Base-by-base conservation (phyloP, 352 stramenopile genomes). In the Phytopythium cucurbitacearum region DNA sequence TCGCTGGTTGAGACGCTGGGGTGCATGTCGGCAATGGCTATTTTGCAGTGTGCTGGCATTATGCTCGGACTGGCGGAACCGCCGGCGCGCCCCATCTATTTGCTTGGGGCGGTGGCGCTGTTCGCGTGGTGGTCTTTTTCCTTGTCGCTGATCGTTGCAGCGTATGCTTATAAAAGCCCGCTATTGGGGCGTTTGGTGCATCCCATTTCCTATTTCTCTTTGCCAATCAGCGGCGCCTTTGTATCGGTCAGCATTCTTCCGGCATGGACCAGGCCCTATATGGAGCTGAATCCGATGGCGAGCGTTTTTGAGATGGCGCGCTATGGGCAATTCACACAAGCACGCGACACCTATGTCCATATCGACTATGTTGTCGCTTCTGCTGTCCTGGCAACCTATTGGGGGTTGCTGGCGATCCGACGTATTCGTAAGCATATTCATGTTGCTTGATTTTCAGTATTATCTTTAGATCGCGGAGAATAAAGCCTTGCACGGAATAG, bases 371-470 rank as follows among this genome's bases (percentile, higher is more conserved):
- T 47, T 47, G 41, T 47, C 41, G 41, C 41, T 47, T 47, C 41
- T 47, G 41, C 41, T 47, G 41, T 47, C 41, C 41, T 47, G 41
- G 41, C 41, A 47, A 47, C 41, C 41, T 47, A 47, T 47, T 47
- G 41, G 41, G 41, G 41, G 41, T 47, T 47, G 41, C 41, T 47
- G 41, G 41, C 41, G 41, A 47, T 47, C 41, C 41, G 41, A 47
- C 41, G 41, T 47, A 47, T 47, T 47, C 41, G 41, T 47, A 47
- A 47, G 41, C 41, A 47, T 47, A 47, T 47, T 47, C 41, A 47
- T 47, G 41, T 47, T 47, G 41, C 41, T 47, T 47, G 41, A 47
- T 47, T 47, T 47, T 47, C 41, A 47, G 41, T 47, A 47, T 47
- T 47, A 47, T 47, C 41, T 47, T 47, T 47, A 47, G 41, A 47